phyloP scores from a whole-genome alignment of 2,329 filamentous ascomycete species.

The Colletotrichum viniferum region DNA sequence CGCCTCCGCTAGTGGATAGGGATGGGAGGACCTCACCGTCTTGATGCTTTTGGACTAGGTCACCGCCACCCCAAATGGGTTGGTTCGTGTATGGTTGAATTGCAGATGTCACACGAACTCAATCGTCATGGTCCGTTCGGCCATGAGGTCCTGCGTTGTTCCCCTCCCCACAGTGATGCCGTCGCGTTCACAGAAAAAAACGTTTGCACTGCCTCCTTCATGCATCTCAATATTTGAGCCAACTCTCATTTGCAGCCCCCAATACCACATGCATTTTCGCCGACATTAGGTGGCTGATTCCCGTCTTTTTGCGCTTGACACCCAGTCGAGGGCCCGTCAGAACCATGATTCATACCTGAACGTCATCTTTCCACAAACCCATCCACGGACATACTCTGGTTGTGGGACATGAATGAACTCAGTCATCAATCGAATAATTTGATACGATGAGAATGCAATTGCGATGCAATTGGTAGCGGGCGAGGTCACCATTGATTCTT shows the following conservation, averaged over 20 bases:
- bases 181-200: background rate
- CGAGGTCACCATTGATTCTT: background rate
- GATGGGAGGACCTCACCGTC: background rate
- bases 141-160: background rate
- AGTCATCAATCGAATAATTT: too few species aligned
- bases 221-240: background rate
- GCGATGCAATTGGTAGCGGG: background rate
- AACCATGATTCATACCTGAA: background rate
- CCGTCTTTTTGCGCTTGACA: too few species aligned
- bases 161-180: background rate
- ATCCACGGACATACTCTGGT: background rate
- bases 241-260: too few species aligned
- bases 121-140: background rate
- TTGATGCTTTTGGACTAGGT: background rate
- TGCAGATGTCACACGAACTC: background rate
- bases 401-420: background rate
- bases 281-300: too few species aligned
- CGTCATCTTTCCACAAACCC: background rate
- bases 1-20: background rate
- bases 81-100: background rate
- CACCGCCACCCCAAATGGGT: background rate
- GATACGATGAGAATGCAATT: background rate
- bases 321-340: background rate
- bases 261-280: too few species aligned
- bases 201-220: background rate